Evolutionary conservation across 2,329 filamentous ascomycete species (phyloP).

Genomic region (Beauveria asiatica): DNA sequence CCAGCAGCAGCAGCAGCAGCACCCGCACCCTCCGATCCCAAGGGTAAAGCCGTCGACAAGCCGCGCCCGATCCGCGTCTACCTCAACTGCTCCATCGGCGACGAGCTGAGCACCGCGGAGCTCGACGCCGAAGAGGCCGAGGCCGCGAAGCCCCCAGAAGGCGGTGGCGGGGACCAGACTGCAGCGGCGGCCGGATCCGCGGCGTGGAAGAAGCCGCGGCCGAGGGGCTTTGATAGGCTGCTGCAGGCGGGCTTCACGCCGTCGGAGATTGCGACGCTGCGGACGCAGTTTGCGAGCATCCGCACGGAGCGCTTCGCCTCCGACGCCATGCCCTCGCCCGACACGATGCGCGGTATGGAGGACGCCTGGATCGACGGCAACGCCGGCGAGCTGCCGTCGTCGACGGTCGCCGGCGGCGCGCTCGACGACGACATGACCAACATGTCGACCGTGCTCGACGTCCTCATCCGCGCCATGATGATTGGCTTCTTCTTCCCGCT

Average conservation of each 20-base stretch:
- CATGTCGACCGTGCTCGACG: conserved; percentile 56
- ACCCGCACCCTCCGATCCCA: conserved; percentile 17
- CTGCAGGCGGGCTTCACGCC: conserved; percentile 72
- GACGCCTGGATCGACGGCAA: conserved; percentile 84
- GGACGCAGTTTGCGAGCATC: conserved; percentile 82
- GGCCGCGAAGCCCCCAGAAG: conserved; percentile 27
- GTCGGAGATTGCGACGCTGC: conserved; percentile 73
- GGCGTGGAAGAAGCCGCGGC: conserved; percentile 25
- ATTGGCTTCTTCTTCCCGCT: conserved; percentile 95
- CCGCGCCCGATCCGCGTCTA: conserved; percentile 54
- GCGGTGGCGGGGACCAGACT: conserved; percentile 50
- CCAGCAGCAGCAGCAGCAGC: conserved; percentile 13
- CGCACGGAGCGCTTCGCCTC: conserved; percentile 76
- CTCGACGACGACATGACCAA: conserved; percentile 41
- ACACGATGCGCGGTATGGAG: conserved; percentile 68
- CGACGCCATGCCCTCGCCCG: conserved; percentile 77
- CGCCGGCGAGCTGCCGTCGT: conserved; percentile 30
- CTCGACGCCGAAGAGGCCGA: conserved; percentile 57
- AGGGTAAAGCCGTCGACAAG: conserved; percentile 56
- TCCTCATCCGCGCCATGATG: conserved; percentile 78
- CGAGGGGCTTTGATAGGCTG: conserved; percentile 79
- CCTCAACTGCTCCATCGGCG: conserved; percentile 87
- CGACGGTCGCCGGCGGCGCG: conserved; percentile 24
- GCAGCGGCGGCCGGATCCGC: conserved; percentile 20
- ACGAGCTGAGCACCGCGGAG: conserved; percentile 59